phyloP scores from a whole-genome alignment of 441 rosid genomes.

The Manihot esculenta region DNA sequence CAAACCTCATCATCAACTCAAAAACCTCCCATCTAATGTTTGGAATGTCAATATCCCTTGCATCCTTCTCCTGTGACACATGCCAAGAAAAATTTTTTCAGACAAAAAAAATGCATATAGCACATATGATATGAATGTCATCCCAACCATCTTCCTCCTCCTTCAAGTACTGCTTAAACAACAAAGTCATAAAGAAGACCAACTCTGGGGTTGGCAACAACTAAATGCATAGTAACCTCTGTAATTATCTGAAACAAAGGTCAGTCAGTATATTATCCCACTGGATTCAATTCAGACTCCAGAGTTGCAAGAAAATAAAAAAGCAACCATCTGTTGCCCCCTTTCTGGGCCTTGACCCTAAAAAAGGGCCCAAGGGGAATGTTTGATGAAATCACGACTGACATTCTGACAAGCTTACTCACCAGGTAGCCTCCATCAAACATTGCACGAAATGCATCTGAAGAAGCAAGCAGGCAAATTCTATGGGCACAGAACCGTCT shows the following conservation, averaged over 20 bases:
- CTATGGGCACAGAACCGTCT: slow-evolving; percentile 92
- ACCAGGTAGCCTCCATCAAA: slow-evolving; percentile 99
- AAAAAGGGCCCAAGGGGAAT: neutral
- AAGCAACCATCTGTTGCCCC: neutral
- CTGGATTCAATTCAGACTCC: neutral
- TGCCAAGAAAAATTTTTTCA: slow-evolving; percentile 20
- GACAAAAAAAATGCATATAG: slow-evolving; percentile 5
- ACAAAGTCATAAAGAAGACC: neutral
- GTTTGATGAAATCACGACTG: neutral
- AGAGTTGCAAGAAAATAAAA: neutral
- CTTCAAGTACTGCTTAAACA: neutral
- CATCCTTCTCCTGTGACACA: slow-evolving; percentile 80
- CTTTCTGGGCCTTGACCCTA: neutral
- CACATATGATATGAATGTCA: neutral
- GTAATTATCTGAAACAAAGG: neutral
- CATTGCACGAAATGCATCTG: slow-evolving; percentile 99
- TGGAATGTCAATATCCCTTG: slow-evolving; percentile 97
- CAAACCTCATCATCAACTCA: slow-evolving; percentile 98
- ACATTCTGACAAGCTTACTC: slow-evolving; percentile 4
- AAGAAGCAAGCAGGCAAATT: slow-evolving; percentile 97
- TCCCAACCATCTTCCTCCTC: neutral
- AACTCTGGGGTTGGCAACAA: neutral
- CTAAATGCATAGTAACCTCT: neutral
- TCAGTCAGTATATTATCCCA: neutral
- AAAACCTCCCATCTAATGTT: slow-evolving; percentile 99